Evolutionary conservation across 2,329 filamentous ascomycete species (phyloP).

Genomic region (Colletotrichum tabaci): DNA sequence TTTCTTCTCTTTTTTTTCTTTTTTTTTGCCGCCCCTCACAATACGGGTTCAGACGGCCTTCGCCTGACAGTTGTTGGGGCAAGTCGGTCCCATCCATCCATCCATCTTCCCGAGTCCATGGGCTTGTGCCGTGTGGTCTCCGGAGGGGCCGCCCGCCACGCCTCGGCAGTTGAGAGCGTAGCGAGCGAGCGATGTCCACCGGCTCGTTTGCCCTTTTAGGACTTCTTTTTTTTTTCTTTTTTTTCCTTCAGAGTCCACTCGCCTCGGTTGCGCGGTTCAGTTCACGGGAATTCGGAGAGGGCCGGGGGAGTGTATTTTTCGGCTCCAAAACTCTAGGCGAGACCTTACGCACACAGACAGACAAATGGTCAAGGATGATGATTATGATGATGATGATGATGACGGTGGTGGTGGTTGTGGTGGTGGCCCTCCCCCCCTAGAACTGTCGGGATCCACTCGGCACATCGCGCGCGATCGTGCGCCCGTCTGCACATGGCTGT

Average conservation of each 20-base stretch:
- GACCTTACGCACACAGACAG: too few relatives aligned
- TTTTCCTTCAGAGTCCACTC: neutral
- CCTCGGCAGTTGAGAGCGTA: slow-evolving; percentile 20
- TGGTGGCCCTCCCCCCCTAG: slow-evolving; percentile 6
- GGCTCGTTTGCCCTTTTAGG: neutral
- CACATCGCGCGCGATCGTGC: slow-evolving; percentile 35
- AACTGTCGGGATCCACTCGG: slow-evolving; percentile 39
- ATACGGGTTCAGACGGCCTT: too few relatives aligned
- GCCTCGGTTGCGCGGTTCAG: neutral
- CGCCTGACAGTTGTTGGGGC: too few relatives aligned
- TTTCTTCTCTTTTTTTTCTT: neutral
- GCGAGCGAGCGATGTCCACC: neutral
- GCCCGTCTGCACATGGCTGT: slow-evolving; percentile 30
- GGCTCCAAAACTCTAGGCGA: too few relatives aligned
- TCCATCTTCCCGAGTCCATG: neutral
- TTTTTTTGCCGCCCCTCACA: too few relatives aligned
- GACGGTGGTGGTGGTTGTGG: neutral
- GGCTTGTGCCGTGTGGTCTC: neutral
- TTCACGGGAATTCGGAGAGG: neutral
- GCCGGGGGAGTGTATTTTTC: neutral
- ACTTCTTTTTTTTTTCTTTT: neutral
- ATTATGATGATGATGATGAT: too few relatives aligned
- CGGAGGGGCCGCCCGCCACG: neutral
- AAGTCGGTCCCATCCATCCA: too few relatives aligned
- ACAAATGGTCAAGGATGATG: too few relatives aligned